phyloP scores from a whole-genome alignment of 2,329 filamentous ascomycete genomes.

The Dactylellina parvicollis region DNA sequence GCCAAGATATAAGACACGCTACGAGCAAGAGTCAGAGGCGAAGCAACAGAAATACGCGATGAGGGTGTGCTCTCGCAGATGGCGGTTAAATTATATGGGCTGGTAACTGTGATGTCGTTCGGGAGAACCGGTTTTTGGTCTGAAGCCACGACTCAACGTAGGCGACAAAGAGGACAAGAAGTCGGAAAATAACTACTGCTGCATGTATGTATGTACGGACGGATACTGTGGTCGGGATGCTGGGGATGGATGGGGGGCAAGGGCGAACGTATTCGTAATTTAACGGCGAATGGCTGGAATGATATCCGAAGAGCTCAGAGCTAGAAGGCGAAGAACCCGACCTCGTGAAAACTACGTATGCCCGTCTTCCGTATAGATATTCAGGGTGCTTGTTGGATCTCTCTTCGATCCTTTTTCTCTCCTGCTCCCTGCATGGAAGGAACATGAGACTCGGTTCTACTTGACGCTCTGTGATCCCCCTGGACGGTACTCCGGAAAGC shows the following conservation, averaged over 20 bases:
- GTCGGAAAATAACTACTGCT: no score
- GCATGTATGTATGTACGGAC: no score
- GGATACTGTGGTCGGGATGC: neutral
- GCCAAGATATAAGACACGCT: neutral
- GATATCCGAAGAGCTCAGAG: slow-evolving; percentile 18
- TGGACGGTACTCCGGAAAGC: neutral
- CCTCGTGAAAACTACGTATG: slow-evolving; percentile 3
- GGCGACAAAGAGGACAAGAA: no score
- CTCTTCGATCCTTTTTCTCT: neutral
- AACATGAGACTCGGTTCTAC: slow-evolving; percentile 32
- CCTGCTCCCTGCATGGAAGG: slow-evolving; percentile 30
- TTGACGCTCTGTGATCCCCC: slow-evolving; percentile 25
- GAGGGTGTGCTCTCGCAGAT: neutral
- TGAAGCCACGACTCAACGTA: neutral
- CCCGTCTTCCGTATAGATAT: slow-evolving; percentile 11
- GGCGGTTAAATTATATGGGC: slow-evolving; percentile 6
- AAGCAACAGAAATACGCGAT: slow-evolving; percentile 6
- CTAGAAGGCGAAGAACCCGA: slow-evolving; percentile 17
- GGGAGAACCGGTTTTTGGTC: slow-evolving; percentile 3
- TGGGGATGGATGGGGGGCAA: slow-evolving; percentile 29
- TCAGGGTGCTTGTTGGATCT: slow-evolving; percentile 10
- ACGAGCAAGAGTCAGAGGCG: slow-evolving; percentile 22
- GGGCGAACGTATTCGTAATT: slow-evolving; percentile 53
- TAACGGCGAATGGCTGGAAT: slow-evolving; percentile 44
- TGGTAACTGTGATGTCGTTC: slow-evolving; percentile 6